Conservation (phyloP, 495 filamentous ascomycete genomes). For the Rusavskia elegans region DNA sequence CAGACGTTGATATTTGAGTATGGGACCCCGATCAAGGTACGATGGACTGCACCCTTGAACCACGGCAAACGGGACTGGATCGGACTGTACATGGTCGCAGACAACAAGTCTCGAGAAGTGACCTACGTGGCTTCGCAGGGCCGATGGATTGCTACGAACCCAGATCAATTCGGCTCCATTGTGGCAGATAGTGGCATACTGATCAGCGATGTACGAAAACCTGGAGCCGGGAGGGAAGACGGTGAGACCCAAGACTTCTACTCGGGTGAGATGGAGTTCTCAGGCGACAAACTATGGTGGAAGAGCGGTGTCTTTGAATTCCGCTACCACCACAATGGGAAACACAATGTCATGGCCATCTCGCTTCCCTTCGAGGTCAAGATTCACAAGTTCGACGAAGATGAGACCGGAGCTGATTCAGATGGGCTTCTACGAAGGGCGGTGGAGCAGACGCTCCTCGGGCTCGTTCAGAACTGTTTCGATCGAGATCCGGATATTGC, state of each 20-base stretch:
- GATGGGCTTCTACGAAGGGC: slow-evolving; percentile 34
- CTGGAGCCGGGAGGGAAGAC: slow-evolving; percentile 27
- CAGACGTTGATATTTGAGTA: slow-evolving; percentile 74
- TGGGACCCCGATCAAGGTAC: slow-evolving; percentile 76
- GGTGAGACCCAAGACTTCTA: slow-evolving; percentile 33
- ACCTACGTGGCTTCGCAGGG: slow-evolving; percentile 76
- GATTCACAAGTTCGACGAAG: slow-evolving; percentile 58
- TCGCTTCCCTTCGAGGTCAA: slow-evolving; percentile 85
- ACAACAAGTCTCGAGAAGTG: slow-evolving; percentile 71
- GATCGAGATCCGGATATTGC: slow-evolving; percentile 87
- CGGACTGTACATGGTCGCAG: slow-evolving; percentile 83
- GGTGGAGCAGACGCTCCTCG: slow-evolving; percentile 63
- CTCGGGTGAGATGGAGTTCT: slow-evolving; percentile 70
- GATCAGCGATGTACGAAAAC: slow-evolving; percentile 40
- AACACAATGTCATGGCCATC: slow-evolving; percentile 92
- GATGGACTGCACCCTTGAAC: slow-evolving; percentile 81
- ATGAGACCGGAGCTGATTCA: slow-evolving; percentile 35
- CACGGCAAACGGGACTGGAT: slow-evolving; percentile 94
- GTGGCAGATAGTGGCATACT: slow-evolving; percentile 69
- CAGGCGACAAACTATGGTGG: slow-evolving; percentile 94
- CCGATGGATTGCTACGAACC: slow-evolving; percentile 72
- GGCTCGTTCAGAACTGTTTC: slow-evolving; percentile 78
- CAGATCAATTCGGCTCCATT: slow-evolving; percentile 59
- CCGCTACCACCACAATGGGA: slow-evolving; percentile 88
- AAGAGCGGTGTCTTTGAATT: slow-evolving; percentile 90